These are phyloP conservation scores for Babjeviella inositovora DNA, from an alignment of 805 yeast genomes.

Conservation along the genomic window DNA sequence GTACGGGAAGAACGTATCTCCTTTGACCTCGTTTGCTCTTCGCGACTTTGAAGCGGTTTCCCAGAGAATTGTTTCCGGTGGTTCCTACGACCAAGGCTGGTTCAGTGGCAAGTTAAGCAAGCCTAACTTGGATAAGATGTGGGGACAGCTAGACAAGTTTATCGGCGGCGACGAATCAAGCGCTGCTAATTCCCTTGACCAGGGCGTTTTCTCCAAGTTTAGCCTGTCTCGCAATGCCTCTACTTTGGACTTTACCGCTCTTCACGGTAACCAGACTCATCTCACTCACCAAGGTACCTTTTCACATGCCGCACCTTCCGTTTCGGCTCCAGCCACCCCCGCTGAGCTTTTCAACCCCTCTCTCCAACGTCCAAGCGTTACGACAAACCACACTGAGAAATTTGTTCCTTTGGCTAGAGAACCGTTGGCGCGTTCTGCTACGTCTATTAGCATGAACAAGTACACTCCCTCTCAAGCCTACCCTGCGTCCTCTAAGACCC, in stretches of 20 bases:
- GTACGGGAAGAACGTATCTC: conserved; percentile 13
- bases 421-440: no score
- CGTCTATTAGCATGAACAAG: no score
- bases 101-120: conserved; percentile 65
- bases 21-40: conserved; percentile 8
- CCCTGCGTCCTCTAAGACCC: no score
- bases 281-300: not conserved
- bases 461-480: no score
- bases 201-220: conserved; percentile 55
- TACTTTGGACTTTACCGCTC: conserved; percentile 15
- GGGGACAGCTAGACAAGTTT: conserved; percentile 80
- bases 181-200: no score
- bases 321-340: conserved; percentile 1
- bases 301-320: not conserved
- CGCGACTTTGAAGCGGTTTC: conserved; percentile 16
- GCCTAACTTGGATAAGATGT: conserved; percentile 63
- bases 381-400: no score
- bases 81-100: conserved; percentile 8
- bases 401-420: no score
- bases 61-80: no score
- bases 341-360: no score
- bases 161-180: conserved; percentile 74
- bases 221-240: conserved; percentile 50
- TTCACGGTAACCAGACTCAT: not conserved
- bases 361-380: no score